Evolutionary conservation across 169 alveolate species (phyloP).

Genomic region (Plasmodium vinckei): DNA sequence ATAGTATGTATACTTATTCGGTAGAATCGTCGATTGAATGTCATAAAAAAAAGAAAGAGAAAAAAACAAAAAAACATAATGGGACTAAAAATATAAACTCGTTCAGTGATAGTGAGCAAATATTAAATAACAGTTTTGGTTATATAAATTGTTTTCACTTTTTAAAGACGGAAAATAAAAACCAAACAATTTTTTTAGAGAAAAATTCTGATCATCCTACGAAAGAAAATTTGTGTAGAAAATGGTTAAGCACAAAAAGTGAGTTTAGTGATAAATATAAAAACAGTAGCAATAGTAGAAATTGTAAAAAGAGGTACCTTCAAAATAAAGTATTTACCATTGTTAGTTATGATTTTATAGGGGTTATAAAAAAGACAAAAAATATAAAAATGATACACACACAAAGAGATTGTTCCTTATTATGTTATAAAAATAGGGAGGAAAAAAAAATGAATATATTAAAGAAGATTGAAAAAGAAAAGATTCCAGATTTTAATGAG

Average conservation of each 20-base stretch:
- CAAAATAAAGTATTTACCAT: slow-evolving; percentile 17
- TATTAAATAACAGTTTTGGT: not conserved
- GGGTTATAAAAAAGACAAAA: slow-evolving; percentile 10
- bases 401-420: not conserved
- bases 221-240: too few species aligned
- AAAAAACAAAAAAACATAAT: too few species aligned
- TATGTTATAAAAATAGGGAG: not conserved
- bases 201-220: too few species aligned
- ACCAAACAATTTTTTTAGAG: too few species aligned
- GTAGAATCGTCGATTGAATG: not conserved
- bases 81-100: not conserved
- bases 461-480: slow-evolving; percentile 3
- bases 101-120: slow-evolving; percentile 7
- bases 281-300: too few species aligned
- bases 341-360: slow-evolving; percentile 23
- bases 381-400: not conserved
- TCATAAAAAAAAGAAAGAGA: not conserved
- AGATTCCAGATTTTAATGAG: not conserved
- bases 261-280: not conserved
- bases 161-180: not conserved
- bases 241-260: not conserved
- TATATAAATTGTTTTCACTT: not conserved
- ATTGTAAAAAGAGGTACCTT: too few species aligned
- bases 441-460: not conserved
- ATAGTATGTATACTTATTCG: not conserved